A percentile compares a stretch with the other conserved stretches of the same genome.
Conservation (phyloP, 2,329 filamentous ascomycete genomes). For the Mycosphaerella arachidis region DNA sequence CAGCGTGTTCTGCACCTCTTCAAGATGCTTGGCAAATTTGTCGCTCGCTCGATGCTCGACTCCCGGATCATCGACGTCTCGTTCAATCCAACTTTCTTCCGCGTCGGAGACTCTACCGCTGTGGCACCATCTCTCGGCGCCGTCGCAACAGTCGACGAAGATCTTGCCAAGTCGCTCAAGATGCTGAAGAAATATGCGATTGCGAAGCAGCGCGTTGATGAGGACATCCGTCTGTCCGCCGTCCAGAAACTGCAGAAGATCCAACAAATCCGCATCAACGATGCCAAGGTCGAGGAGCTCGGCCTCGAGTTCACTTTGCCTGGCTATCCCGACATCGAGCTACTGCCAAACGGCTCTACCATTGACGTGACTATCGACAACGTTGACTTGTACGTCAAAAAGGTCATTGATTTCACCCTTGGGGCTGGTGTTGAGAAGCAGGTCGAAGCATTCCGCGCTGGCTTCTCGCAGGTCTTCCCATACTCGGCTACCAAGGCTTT, state of each 20-base stretch:
- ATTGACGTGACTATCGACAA: constrained; percentile 81
- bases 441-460: constrained; percentile 81
- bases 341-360: constrained; percentile 70
- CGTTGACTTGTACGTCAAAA: constrained; percentile 81
- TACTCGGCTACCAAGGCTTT: constrained; percentile 90
- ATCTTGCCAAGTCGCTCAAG: constrained; percentile 78
- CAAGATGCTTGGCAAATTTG: constrained; percentile 92
- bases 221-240: constrained; percentile 60
- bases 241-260: constrained; percentile 68
- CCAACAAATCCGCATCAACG: constrained; percentile 67
- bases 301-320: constrained; percentile 92
- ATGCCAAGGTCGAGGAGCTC: constrained; percentile 76
- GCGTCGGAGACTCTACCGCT: constrained; percentile 67
- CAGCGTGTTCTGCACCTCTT: constrained; percentile 84
- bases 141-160: constrained; percentile 81
- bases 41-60: constrained; percentile 96
- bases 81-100: constrained; percentile 97
- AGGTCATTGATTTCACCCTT: constrained; percentile 85
- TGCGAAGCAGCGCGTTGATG: constrained; percentile 77
- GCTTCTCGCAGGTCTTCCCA: constrained; percentile 94
- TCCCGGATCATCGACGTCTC: constrained; percentile 96
- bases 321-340: constrained; percentile 81
- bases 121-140: constrained; percentile 83
- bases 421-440: constrained; percentile 84
- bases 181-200: constrained; percentile 80